These are phyloP conservation scores for Albifimbria verrucaria DNA, from an alignment of 2,329 filamentous ascomycete species.

Conservation along the genomic window DNA sequence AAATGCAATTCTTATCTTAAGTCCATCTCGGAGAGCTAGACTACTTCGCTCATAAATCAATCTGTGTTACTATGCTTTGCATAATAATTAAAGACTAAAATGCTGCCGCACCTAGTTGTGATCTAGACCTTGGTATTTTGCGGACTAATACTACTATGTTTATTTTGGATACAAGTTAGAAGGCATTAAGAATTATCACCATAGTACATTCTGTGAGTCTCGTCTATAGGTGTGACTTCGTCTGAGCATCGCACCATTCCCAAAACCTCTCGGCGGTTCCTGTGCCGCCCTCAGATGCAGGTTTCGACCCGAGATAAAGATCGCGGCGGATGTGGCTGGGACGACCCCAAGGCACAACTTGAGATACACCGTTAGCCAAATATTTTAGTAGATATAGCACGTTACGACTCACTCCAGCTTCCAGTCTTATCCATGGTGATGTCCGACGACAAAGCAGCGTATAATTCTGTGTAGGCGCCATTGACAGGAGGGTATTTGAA, in stretches of 20 bases:
- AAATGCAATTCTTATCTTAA: too few relatives aligned
- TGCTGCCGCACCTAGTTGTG: too few relatives aligned
- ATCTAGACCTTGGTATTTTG: too few relatives aligned
- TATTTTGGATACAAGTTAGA: too few relatives aligned
- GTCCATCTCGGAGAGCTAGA: too few relatives aligned
- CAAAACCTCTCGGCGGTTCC: background rate
- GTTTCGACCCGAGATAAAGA: background rate
- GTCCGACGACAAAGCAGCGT: constrained; percentile 26
- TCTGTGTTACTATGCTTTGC: too few relatives aligned
- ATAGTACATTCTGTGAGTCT: too few relatives aligned
- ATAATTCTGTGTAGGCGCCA: constrained; percentile 43
- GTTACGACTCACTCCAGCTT: background rate
- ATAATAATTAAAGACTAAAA: too few relatives aligned
- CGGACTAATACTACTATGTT: too few relatives aligned
- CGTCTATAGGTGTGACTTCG: too few relatives aligned
- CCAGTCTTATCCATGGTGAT: background rate
- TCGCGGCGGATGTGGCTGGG: background rate
- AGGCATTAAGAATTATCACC: too few relatives aligned
- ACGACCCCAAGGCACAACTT: background rate
- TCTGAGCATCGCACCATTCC: background rate
- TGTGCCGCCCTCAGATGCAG: background rate
- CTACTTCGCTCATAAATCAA: too few relatives aligned
- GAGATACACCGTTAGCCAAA: background rate
- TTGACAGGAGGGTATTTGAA: constrained; percentile 17
- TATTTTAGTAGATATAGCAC: background rate